phyloP scores from a whole-genome alignment of 164 flowering plant genomes.

The Vitis amurensis region DNA sequence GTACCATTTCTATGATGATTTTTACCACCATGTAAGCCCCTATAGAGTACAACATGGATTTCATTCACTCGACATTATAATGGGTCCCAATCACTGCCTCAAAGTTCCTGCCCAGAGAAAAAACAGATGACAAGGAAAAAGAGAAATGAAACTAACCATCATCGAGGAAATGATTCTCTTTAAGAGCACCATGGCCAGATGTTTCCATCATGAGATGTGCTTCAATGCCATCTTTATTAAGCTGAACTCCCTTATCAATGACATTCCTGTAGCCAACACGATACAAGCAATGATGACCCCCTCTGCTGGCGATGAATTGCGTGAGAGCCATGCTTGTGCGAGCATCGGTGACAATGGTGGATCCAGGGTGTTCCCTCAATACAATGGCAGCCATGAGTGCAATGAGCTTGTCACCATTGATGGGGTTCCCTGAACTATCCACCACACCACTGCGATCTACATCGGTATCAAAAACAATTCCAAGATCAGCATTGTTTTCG shows the following conservation, averaged over 20 bases:
- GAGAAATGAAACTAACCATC: slow-evolving; percentile 49
- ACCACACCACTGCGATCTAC: slow-evolving; percentile 97
- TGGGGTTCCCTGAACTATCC: slow-evolving; percentile 66
- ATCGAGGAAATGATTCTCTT: slow-evolving; percentile 85
- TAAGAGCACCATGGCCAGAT: slow-evolving; percentile 89
- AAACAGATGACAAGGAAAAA: background rate
- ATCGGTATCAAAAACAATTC: slow-evolving; percentile 89
- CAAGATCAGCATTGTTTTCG: slow-evolving; percentile 65
- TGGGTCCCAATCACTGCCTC: no score
- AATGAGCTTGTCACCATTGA: slow-evolving; percentile 86
- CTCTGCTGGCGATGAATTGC: slow-evolving; percentile 58
- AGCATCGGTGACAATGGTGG: slow-evolving; percentile 87
- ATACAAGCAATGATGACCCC: slow-evolving; percentile 86
- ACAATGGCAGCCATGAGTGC: slow-evolving; percentile 91
- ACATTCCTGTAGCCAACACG: slow-evolving; percentile 91
- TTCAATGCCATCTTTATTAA: slow-evolving; percentile 75
- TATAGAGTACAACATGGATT: slow-evolving; percentile 7
- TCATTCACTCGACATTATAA: background rate
- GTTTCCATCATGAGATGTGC: slow-evolving; percentile 98
- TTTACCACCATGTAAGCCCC: slow-evolving; percentile 97
- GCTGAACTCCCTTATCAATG: slow-evolving; percentile 84
- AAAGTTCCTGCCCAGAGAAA: no score
- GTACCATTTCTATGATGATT: slow-evolving; percentile 90
- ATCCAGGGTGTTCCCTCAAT: slow-evolving; percentile 70
- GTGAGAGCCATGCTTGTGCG: slow-evolving; percentile 77